Base-by-base conservation (phyloP, 192 early-diverging fungal genomes). In the Linnemannia exigua region DNA sequence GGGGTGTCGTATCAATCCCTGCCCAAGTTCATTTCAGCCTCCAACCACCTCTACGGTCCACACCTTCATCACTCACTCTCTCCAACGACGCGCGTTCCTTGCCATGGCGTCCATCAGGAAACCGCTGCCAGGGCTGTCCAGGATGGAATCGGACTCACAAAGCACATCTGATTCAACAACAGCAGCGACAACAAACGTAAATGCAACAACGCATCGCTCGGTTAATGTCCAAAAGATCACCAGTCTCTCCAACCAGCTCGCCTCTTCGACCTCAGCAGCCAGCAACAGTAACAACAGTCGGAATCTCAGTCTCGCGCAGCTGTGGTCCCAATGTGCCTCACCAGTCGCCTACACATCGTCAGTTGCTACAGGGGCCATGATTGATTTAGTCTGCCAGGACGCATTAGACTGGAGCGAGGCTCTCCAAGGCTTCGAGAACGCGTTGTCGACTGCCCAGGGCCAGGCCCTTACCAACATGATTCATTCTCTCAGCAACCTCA, bases 241-340 rank as follows among this genome's bases (percentile, higher is more conserved):
- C 5, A 52, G 28, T 20, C 68, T 80, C 28, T 68, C 47, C 28
- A 58, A 33, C 33, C 76, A 77, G 70, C 73, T 36, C 70, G 58
- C n/a, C 37, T 61, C 22, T 1, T 22, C 50, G 20, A 6, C 48
- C 3, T 17, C 68, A 19, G 19, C 67, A 28, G 44, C 28, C 66
- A 68, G 25, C 16, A 68, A 61, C 54, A 63, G 44, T 28, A 78
- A 63, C 38, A 79, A 35, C 22, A 35, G 67, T 25, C 72, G 78
- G 2, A 75, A 70, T 48, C 48, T 80, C 19, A 74, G 70, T 16
- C 84, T 86, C n/a, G 79, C 78, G 16, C 84, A 79, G 52, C 75
- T 86, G 20, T 86, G 84, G 84, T 72, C 66, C 25, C 84, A 80
- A 52, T 79, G 78, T n/a, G 78, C 79, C 25, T 86, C 84, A 6